Conservation (phyloP, 2,329 filamentous ascomycete genomes). For the Septoria linicola region DNA sequence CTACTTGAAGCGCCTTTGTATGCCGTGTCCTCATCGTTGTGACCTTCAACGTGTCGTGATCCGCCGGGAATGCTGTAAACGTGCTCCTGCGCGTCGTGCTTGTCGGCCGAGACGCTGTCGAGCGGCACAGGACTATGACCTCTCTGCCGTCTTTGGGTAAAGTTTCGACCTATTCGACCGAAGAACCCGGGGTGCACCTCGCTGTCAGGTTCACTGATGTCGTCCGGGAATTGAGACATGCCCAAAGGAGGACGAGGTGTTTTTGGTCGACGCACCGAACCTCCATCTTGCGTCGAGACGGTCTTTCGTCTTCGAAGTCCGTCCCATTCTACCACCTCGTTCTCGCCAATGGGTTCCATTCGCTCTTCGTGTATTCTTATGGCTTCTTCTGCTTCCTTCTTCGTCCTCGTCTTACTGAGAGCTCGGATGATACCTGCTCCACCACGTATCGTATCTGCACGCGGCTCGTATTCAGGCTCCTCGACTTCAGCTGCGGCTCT, state of each 20-base stretch:
- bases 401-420: conserved; percentile 71
- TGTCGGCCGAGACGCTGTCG: conserved; percentile 35
- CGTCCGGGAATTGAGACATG: conserved; percentile 78
- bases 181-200: conserved; percentile 52
- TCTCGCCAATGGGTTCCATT: conserved; percentile 74
- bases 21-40: conserved; percentile 52
- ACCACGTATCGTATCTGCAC: conserved; percentile 92
- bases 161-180: conserved; percentile 34
- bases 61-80: conserved; percentile 52
- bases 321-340: conserved; percentile 86
- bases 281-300: conserved; percentile 37
- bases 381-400: conserved; percentile 77
- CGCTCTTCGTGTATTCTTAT: conserved; percentile 78
- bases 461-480: conserved; percentile 93
- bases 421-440: conserved; percentile 82
- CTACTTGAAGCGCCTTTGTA: conserved; percentile 44
- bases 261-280: conserved; percentile 49
- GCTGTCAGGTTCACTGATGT: conserved; percentile 43
- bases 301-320: conserved; percentile 75
- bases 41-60: conserved; percentile 47
- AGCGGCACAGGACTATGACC: conserved; percentile 38
- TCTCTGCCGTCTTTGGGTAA: conserved; percentile 23
- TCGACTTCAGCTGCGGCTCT: conserved; percentile 93
- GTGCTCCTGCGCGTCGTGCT: conserved; percentile 42
- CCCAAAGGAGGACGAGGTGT: conserved; percentile 74